These are phyloP conservation scores for Penicillium ochrochloron DNA, from an alignment of 495 filamentous ascomycete species.

Conservation along the genomic window DNA sequence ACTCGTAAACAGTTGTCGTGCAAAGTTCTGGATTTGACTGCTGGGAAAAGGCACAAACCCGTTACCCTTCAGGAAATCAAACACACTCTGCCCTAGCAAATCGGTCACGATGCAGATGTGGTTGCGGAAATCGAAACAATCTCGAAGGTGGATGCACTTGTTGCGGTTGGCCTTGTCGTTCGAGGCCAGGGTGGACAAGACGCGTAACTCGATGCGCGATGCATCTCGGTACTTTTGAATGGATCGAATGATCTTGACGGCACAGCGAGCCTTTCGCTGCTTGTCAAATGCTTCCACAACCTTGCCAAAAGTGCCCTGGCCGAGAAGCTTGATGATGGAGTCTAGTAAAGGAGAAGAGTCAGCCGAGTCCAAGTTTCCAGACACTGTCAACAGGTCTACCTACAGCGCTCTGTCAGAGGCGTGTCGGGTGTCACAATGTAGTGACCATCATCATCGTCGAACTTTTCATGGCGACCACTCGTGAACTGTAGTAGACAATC, in stretches of 20 bases:
- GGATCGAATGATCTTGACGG: slow-evolving; percentile 96
- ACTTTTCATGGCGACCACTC: slow-evolving; percentile 58
- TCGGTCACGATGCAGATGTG: slow-evolving; percentile 99
- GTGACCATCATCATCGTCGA: slow-evolving; percentile 96
- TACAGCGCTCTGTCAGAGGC: slow-evolving; percentile 86
- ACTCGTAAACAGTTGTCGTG: slow-evolving; percentile 93
- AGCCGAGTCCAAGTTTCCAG: not conserved
- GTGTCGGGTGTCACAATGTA: slow-evolving; percentile 88
- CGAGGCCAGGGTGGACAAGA: slow-evolving; percentile 83
- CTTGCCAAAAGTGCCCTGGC: slow-evolving; percentile 97
- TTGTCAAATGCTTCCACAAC: slow-evolving; percentile 91
- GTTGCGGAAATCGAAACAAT: slow-evolving; percentile 96
- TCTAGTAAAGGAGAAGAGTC: slow-evolving; percentile 55
- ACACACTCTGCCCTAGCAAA: slow-evolving; percentile 92
- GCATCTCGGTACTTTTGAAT: slow-evolving; percentile 98
- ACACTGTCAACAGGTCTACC: slow-evolving; percentile 39
- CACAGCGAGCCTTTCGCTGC: slow-evolving; percentile 73
- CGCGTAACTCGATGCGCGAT: slow-evolving; percentile 92
- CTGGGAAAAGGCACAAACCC: slow-evolving; percentile 97
- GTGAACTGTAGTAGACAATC: slow-evolving; percentile 44
- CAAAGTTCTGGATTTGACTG: slow-evolving; percentile 97
- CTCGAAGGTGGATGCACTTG: slow-evolving; percentile 93
- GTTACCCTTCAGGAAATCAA: slow-evolving; percentile 97
- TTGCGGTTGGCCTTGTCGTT: slow-evolving; percentile 94
- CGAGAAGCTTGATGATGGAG: slow-evolving; percentile 82